Conservation (phyloP, 495 filamentous ascomycete species). For the Penicillium canescens region DNA sequence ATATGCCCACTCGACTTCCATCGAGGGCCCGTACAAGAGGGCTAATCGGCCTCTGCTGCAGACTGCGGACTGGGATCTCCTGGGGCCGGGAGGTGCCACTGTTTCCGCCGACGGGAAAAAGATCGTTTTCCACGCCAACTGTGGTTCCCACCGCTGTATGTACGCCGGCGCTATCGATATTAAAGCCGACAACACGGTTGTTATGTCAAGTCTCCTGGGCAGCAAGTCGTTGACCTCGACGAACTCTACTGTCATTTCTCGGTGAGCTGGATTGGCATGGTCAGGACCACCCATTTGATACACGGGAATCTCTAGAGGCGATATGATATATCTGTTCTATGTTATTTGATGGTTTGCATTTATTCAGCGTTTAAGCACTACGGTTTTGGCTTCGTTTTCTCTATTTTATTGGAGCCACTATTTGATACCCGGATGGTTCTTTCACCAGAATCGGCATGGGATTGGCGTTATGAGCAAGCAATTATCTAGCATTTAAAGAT, state of each 20-base stretch:
- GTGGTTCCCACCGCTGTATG: slow-evolving; percentile 35
- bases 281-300: not conserved
- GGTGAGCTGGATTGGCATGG: not conserved
- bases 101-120: slow-evolving; percentile 39
- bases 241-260: slow-evolving; percentile 3
- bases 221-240: not conserved
- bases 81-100: slow-evolving; percentile 55
- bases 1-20: slow-evolving; percentile 49
- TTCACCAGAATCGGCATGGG: no score
- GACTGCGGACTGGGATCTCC: slow-evolving; percentile 40
- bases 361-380: not conserved
- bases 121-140: slow-evolving; percentile 56
- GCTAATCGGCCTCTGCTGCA: slow-evolving; percentile 35
- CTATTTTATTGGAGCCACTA: no score
- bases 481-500: no score
- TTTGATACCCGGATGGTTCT: no score
- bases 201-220: slow-evolving; percentile 8
- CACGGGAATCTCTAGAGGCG: not conserved
- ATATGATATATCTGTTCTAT: no score
- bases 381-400: no score
- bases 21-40: slow-evolving; percentile 48
- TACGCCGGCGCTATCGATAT: slow-evolving; percentile 32
- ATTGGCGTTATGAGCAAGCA: no score
- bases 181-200: slow-evolving; percentile 15
- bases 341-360: not conserved